Conservation (phyloP, 352 stramenopile species). For the Globisporangium okanoganense region DNA sequence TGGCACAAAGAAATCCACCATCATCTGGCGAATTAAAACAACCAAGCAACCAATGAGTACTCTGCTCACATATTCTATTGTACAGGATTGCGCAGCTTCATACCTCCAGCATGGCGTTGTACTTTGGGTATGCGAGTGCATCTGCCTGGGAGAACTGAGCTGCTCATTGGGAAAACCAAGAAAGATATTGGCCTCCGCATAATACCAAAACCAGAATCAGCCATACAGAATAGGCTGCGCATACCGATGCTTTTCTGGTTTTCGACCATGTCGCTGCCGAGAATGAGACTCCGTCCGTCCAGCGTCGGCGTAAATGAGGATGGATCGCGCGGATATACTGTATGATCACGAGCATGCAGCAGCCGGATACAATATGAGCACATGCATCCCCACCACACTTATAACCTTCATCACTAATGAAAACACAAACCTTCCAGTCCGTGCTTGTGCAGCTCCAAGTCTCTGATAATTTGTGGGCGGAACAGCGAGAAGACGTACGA, state of each 20-base stretch:
- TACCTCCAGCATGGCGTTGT: slow-evolving; percentile 80
- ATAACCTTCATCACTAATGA: neutral
- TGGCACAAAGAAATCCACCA: slow-evolving; percentile 78
- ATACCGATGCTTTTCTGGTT: slow-evolving; percentile 77
- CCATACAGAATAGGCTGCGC: neutral
- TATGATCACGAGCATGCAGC: neutral
- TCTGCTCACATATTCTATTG: neutral
- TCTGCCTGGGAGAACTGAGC: slow-evolving; percentile 82
- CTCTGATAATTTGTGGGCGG: slow-evolving; percentile 86
- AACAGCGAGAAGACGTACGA: slow-evolving; percentile 91
- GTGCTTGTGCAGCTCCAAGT: slow-evolving; percentile 78
- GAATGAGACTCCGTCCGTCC: slow-evolving; percentile 72
- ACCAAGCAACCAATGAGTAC: neutral
- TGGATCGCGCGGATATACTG: slow-evolving; percentile 77
- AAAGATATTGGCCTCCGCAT: neutral
- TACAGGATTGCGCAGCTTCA: neutral
- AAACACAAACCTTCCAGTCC: slow-evolving; percentile 54
- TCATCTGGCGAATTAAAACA: slow-evolving; percentile 28
- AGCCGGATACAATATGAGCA: neutral
- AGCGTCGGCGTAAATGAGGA: slow-evolving; percentile 87
- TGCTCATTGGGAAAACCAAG: slow-evolving; percentile 12
- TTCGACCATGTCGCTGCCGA: slow-evolving; percentile 68
- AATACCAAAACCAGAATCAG: neutral
- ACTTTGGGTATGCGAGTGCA: slow-evolving; percentile 75
- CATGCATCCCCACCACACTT: neutral